Base-by-base conservation (phyloP, 2,329 filamentous ascomycete species). In the Aspergillus aculeatinus region DNA sequence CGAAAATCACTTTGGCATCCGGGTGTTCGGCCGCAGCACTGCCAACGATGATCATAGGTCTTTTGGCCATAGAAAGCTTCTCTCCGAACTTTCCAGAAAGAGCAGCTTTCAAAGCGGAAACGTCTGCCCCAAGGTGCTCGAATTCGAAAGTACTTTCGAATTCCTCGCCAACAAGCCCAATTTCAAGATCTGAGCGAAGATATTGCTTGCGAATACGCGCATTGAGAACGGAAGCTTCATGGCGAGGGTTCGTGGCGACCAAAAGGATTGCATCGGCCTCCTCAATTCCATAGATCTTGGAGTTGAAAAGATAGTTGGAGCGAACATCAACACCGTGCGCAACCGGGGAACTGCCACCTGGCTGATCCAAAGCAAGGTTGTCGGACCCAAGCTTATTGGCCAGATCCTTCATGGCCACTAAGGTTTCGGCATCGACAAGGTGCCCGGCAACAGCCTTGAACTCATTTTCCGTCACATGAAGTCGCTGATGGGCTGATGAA, bases 131-230 rank as follows among this genome's bases (percentile, higher is more conserved):
- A 47, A 98, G 86, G 73, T 97, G 91, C 78, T 96, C 89, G 72
- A 94, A 96, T 70, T 96, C 93, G 72, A 98, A 99, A 33, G 93
- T 99, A 59, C 93, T 96, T 52, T 96, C 87, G 77, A 94, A 99
- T 44, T 88, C 80, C 81, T 97, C 90, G 65, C 95, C 95, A 67
- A 99, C 88, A 60, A 97, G 86, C 65, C 89, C 95, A 70, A 99
- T 87, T 76, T 98, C 90, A 25, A 99, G 87, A 69, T 98, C 93
- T 39, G 95, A 97, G 68, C 93, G 89, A 68, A 99, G 83, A 90
- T 94, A 99, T 78, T 97, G 93, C 83, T 99, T 99, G 72, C 95
- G 87, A 74, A 99, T 99, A 67, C 95, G 91, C 65, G 94, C 93
- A 73, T 99, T 99, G 49, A 99, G 85, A 51, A 95, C 92, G 59